These are phyloP conservation scores for Penicillium odoratum DNA, from an alignment of 495 filamentous ascomycete genomes.

Conservation along the genomic window DNA sequence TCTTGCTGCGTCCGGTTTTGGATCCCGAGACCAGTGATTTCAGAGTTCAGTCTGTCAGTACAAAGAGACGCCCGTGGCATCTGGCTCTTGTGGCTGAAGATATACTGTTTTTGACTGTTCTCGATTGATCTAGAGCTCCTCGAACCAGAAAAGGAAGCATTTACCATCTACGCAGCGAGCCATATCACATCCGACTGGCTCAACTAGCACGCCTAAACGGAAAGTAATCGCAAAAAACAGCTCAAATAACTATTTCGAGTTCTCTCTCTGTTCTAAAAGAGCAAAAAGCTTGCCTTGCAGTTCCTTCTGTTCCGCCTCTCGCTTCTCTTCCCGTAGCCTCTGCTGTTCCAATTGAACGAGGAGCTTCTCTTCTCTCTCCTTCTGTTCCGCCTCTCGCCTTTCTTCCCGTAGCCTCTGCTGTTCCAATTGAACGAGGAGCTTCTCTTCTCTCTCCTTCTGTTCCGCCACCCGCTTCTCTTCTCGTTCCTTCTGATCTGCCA, in stretches of 20 bases:
- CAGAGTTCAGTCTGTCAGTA: no score
- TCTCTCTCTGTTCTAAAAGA: neutral
- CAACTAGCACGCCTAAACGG: neutral
- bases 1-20: neutral
- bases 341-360: no score
- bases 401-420: no score
- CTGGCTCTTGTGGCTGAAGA: neutral
- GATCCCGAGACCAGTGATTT: no score
- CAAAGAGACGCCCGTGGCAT: neutral
- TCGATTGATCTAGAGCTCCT: neutral
- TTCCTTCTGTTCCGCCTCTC: neutral
- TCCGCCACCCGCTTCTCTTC: conserved; percentile 1
- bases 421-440: no score
- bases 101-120: no score
- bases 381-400: no score
- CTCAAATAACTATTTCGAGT: neutral
- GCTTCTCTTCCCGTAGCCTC: neutral
- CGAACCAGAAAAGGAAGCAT: neutral
- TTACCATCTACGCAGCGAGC: neutral
- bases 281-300: neutral
- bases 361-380: neutral
- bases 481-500: conserved; percentile 8
- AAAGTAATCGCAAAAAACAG: neutral
- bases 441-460: neutral
- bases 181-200: neutral